Conservation (phyloP, 1,284 basidiomycete species). For the Clitocybe nebularis region DNA sequence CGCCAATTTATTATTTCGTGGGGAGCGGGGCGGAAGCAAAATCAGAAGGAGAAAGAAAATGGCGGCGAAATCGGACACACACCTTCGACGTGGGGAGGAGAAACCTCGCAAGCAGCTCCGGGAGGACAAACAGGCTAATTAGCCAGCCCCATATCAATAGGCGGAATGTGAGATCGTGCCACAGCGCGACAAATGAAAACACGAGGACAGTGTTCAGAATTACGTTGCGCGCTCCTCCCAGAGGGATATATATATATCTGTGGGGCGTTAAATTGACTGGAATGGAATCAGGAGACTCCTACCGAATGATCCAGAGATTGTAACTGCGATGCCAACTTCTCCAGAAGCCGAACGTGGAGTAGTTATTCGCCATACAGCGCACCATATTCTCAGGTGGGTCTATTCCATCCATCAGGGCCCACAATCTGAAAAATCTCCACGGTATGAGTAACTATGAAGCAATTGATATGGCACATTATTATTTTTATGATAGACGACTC, state of each 20-base stretch:
- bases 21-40: conserved; percentile 10
- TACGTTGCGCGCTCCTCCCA: conserved; percentile 75
- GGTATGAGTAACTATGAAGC: conserved; percentile 79
- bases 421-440: conserved; percentile 97
- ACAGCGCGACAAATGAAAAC: conserved; percentile 98
- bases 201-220: conserved; percentile 74
- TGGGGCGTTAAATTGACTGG: conserved; percentile 1
- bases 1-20: conserved; percentile 9
- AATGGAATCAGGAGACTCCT: conserved; percentile 16
- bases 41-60: background rate
- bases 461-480: background rate
- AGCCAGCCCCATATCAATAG: conserved; percentile 98
- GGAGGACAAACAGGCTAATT: conserved; percentile 85
- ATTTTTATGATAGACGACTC: background rate
- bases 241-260: conserved; percentile 93
- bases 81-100: conserved; percentile 67
- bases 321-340: conserved; percentile 95
- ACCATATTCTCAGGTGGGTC: conserved; percentile 99
- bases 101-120: conserved; percentile 70
- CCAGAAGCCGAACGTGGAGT: conserved; percentile 94
- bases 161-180: conserved; percentile 92
- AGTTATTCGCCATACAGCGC: conserved; percentile 98
- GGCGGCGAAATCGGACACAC: conserved; percentile 20
- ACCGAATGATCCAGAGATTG: conserved; percentile 95
- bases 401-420: conserved; percentile 87